phyloP scores from a whole-genome alignment of 352 stramenopile genomes.

The Discostella stelligera region DNA sequence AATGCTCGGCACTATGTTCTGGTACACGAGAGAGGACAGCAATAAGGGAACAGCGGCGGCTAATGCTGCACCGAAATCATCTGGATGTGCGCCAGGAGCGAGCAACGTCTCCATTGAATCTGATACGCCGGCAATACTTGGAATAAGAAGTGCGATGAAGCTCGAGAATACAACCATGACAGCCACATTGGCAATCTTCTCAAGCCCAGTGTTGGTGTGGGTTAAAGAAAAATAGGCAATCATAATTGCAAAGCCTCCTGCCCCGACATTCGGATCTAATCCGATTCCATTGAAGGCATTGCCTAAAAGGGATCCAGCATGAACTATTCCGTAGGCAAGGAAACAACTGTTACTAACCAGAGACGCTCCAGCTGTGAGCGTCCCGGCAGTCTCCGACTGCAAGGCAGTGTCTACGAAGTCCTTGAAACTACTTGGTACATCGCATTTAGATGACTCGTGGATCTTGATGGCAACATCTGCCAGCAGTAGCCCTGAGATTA shows the following conservation, averaged over 20 bases:
- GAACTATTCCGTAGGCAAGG: slow-evolving; percentile 52
- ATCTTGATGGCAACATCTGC: slow-evolving; percentile 76
- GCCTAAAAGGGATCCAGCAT: slow-evolving; percentile 35
- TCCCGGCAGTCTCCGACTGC: slow-evolving; percentile 29
- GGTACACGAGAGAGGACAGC: slow-evolving; percentile 62
- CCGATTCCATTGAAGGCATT: slow-evolving; percentile 18
- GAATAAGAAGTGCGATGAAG: slow-evolving; percentile 60
- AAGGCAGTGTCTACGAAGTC: slow-evolving; percentile 71
- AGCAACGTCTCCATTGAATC: slow-evolving; percentile 54
- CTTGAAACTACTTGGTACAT: slow-evolving; percentile 73
- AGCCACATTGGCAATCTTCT: slow-evolving; percentile 48
- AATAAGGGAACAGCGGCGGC: slow-evolving; percentile 56
- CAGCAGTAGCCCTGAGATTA: slow-evolving; percentile 67
- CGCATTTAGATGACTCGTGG: slow-evolving; percentile 55
- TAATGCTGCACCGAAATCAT: slow-evolving; percentile 20
- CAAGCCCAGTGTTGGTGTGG: slow-evolving; percentile 50
- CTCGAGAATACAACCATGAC: slow-evolving; percentile 65
- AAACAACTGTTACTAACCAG: slow-evolving; percentile 68
- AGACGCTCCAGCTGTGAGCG: slow-evolving; percentile 45
- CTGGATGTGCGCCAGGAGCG: slow-evolving; percentile 32
- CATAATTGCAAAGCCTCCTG: slow-evolving; percentile 22
- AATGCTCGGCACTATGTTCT: slow-evolving; percentile 80
- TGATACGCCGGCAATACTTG: slow-evolving; percentile 53
- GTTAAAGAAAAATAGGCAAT: slow-evolving; percentile 47
- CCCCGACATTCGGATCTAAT: slow-evolving; percentile 23